Percentiles rank a stretch among this genome's conserved stretches.
phyloP scores from a whole-genome alignment of 2,329 filamentous ascomycete genomes.

The Helminthosporium solani region DNA sequence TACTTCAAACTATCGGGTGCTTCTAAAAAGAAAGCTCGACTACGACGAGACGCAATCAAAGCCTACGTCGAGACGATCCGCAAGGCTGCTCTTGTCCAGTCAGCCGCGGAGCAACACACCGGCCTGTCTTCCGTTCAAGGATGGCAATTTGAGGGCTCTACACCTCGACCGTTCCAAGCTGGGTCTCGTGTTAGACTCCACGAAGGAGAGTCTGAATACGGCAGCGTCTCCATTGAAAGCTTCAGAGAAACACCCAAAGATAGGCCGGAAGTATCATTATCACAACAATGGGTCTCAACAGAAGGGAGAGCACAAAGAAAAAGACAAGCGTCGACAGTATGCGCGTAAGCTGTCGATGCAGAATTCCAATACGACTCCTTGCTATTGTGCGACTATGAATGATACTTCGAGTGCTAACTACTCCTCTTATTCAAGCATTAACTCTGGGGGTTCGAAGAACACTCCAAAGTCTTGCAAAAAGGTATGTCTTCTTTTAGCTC shows the following conservation, averaged over 20 bases:
- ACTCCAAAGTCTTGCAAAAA: background rate
- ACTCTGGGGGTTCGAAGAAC: background rate
- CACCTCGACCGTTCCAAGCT: conserved; percentile 44
- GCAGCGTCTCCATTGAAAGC: conserved; percentile 22
- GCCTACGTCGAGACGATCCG: conserved; percentile 50
- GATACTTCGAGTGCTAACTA: background rate
- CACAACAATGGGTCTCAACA: conserved; percentile 31
- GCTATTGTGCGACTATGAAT: conserved; percentile 1
- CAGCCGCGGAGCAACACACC: conserved; percentile 30
- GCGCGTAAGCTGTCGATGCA: conserved; percentile 12
- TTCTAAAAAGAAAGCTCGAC: conserved; percentile 51
- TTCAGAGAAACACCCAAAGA: conserved; percentile 34
- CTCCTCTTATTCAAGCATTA: background rate
- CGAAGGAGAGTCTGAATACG: conserved; percentile 22
- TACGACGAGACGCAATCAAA: conserved; percentile 46
- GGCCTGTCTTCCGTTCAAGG: conserved; percentile 45
- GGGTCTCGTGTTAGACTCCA: conserved; percentile 18
- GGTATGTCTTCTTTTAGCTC: background rate
- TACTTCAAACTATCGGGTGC: conserved; percentile 51
- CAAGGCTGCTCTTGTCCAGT: conserved; percentile 32
- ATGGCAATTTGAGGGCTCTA: conserved; percentile 52
- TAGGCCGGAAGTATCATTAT: conserved; percentile 21
- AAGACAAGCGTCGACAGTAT: conserved; percentile 20
- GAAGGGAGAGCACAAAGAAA: conserved; percentile 30
- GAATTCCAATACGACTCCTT: conserved; percentile 4